phyloP scores from a whole-genome alignment of 352 stramenopile species.

The Phytophthora melonis region DNA sequence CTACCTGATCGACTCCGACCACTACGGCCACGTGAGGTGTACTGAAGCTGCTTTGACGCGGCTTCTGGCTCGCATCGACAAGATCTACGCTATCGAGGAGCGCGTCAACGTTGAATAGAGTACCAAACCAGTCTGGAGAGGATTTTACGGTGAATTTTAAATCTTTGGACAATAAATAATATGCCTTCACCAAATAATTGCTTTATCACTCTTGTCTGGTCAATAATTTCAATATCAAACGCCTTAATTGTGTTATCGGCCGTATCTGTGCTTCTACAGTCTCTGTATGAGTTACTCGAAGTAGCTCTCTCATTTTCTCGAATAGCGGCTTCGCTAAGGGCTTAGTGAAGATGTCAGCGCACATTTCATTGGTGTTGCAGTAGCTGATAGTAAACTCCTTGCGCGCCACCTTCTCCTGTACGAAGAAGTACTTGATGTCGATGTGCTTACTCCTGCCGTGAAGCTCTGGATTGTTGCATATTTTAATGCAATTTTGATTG shows the following conservation, averaged over 20 bases:
- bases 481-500: conserved; percentile 26
- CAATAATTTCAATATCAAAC: too few relatives aligned
- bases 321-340: neutral
- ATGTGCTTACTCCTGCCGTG: conserved; percentile 20
- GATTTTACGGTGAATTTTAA: conserved; percentile 18
- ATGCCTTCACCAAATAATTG: neutral
- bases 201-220: too few relatives aligned
- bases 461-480: conserved; percentile 11
- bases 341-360: conserved; percentile 17
- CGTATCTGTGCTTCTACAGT: too few relatives aligned
- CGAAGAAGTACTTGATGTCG: conserved; percentile 19
- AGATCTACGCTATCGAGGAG: too few relatives aligned
- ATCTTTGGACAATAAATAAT: conserved; percentile 13
- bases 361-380: conserved; percentile 19
- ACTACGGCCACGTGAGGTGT: too few relatives aligned
- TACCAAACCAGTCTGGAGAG: neutral
- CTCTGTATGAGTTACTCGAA: too few relatives aligned
- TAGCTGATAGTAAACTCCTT: conserved; percentile 16
- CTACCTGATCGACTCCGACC: too few relatives aligned
- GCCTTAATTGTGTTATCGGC: too few relatives aligned
- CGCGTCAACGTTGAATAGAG: too few relatives aligned
- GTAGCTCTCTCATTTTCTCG: conserved; percentile 8
- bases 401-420: conserved; percentile 10
- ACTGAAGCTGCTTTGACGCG: too few relatives aligned
- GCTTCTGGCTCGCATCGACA: too few relatives aligned